These are phyloP conservation scores for Hanseniaspora gamundiae DNA, from an alignment of 1,139 yeast species.

Conservation along the genomic window DNA sequence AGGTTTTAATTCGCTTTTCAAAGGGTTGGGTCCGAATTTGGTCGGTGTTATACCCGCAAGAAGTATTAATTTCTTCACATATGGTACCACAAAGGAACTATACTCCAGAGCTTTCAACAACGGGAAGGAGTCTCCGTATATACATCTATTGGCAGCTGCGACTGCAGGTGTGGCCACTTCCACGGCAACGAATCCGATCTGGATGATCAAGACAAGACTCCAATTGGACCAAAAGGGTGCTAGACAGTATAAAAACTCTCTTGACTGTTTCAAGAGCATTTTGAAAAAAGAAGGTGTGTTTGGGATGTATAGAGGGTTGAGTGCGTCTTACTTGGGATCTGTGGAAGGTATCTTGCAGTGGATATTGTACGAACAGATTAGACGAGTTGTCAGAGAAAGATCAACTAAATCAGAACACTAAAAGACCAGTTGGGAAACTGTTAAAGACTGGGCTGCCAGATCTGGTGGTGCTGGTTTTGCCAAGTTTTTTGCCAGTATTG, in stretches of 20 bases:
- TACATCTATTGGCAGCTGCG: constrained; percentile 82
- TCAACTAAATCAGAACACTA: constrained; percentile 34
- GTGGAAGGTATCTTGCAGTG: constrained; percentile 90
- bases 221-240: constrained; percentile 60
- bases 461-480: constrained; percentile 98
- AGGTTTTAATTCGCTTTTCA: constrained; percentile 78
- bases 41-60: constrained; percentile 99
- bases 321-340: constrained; percentile 92
- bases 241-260: constrained; percentile 64
- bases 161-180: constrained; percentile 91
- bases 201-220: constrained; percentile 90
- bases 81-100: constrained; percentile 78
- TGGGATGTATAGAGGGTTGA: constrained; percentile 78
- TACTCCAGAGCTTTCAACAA: constrained; percentile 52
- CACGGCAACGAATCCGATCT: constrained; percentile 98
- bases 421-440: constrained; percentile 50
- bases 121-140: constrained; percentile 72
- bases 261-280: constrained; percentile 71
- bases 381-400: constrained; percentile 49
- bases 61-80: constrained; percentile 91
- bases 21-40: constrained; percentile 91
- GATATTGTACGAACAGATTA: constrained; percentile 96
- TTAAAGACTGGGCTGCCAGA: constrained; percentile 87
- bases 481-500: constrained; percentile 78
- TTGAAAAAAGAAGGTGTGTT: constrained; percentile 62